These are phyloP conservation scores for Rosa hybrid DNA, from an alignment of 331 rosid species.

Conservation along the genomic window DNA sequence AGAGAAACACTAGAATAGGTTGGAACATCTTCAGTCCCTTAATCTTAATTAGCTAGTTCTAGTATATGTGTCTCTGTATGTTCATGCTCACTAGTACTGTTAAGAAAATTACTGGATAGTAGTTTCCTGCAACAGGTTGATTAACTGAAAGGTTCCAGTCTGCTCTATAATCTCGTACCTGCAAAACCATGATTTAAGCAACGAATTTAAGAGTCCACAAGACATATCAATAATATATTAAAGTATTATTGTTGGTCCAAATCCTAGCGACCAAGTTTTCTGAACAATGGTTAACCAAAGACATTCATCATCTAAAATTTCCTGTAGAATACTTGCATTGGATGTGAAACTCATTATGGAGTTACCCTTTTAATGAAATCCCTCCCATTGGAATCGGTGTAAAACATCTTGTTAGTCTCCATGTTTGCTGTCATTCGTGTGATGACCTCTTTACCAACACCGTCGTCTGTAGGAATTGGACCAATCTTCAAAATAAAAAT, in stretches of 20 bases:
- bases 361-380: conserved; percentile 86
- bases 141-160: conserved; percentile 79
- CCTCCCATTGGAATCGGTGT: conserved; percentile 89
- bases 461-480: conserved; percentile 74
- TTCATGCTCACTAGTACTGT: neutral
- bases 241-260: neutral
- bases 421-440: conserved; percentile 67
- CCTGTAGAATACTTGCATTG: neutral
- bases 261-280: neutral
- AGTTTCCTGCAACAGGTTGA: conserved; percentile 92
- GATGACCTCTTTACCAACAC: conserved; percentile 84
- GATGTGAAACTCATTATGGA: neutral
- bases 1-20: neutral
- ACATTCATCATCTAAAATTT: neutral
- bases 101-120: conserved; percentile 70
- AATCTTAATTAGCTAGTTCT: neutral
- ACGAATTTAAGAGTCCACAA: neutral
- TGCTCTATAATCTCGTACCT: conserved; percentile 74
- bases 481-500: conserved; percentile 65
- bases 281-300: neutral
- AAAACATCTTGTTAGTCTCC: conserved; percentile 72
- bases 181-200: conserved; percentile 30
- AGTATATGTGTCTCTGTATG: neutral
- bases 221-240: neutral
- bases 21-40: neutral